phyloP scores from a whole-genome alignment of 2,329 filamentous ascomycete genomes.

The Nemania sp. region DNA sequence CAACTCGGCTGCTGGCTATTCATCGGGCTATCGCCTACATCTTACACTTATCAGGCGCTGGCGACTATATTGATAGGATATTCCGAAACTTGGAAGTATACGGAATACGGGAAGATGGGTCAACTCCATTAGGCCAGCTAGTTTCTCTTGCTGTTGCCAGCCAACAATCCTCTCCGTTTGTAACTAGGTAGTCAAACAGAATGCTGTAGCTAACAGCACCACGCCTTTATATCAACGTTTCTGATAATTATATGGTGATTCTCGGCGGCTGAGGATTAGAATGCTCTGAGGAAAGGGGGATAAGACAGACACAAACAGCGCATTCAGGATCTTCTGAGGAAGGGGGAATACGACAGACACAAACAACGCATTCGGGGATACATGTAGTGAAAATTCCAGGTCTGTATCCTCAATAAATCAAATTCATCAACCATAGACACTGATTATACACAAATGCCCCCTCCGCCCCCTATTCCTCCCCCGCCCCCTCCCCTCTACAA shows the following conservation, averaged over 20 bases:
- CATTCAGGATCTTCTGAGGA: too few relatives aligned
- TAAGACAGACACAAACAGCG: too few relatives aligned
- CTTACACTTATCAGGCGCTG: conserved; percentile 33
- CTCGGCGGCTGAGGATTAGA: too few relatives aligned
- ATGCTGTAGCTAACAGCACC: not conserved
- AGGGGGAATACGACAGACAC: too few relatives aligned
- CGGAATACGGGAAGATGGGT: conserved; percentile 22
- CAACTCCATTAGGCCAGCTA: conserved; percentile 20
- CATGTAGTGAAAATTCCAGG: too few relatives aligned
- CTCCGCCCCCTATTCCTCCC: not conserved
- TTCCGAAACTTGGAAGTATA: conserved; percentile 31
- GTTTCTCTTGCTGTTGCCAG: conserved; percentile 9
- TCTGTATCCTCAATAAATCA: too few relatives aligned
- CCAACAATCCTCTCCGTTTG: conserved; percentile 13
- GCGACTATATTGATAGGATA: conserved; percentile 39
- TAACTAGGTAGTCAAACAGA: conserved; percentile 7
- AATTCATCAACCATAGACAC: too few relatives aligned
- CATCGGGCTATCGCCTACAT: conserved; percentile 41
- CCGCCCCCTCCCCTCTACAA: too few relatives aligned
- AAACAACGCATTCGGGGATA: too few relatives aligned
- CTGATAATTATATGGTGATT: too few relatives aligned
- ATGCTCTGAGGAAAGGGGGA: too few relatives aligned
- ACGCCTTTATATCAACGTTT: too few relatives aligned
- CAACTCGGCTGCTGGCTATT: conserved; percentile 38
- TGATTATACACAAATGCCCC: not conserved